phyloP scores from a whole-genome alignment of 73 alveolate species.

The Symbiodinium natans region DNA sequence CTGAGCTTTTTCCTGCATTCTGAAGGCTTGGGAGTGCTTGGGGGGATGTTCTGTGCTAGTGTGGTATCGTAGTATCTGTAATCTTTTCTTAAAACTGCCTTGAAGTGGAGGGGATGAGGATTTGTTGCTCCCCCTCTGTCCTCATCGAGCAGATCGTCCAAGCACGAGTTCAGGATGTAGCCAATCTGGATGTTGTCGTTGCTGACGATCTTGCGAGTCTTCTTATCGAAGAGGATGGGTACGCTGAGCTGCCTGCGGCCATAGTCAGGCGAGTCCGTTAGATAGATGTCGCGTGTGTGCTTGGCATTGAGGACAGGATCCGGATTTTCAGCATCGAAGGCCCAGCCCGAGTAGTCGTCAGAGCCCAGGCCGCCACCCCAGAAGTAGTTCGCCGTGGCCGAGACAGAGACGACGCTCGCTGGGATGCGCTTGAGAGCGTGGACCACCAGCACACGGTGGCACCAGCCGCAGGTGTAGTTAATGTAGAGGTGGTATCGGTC shows the following conservation, averaged over 20 bases:
- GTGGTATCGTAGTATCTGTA: too few relatives aligned
- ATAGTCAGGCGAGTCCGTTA: slow-evolving; percentile 5
- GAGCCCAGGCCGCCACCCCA: not conserved
- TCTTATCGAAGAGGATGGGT: slow-evolving; percentile 17
- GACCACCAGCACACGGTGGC: not conserved
- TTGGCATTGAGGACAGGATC: slow-evolving; percentile 2
- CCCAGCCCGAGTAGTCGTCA: not conserved
- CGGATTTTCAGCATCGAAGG: not conserved
- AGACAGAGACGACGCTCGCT: not conserved
- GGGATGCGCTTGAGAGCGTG: not conserved
- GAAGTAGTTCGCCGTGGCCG: not conserved
- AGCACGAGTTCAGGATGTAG: slow-evolving; percentile 10
- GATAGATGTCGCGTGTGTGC: not conserved
- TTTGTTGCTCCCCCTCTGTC: too few relatives aligned
- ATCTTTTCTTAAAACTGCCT: too few relatives aligned
- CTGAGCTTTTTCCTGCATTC: too few relatives aligned
- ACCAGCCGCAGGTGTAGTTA: slow-evolving; percentile 30
- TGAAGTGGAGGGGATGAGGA: too few relatives aligned
- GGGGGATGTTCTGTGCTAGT: too few relatives aligned
- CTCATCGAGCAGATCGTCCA: not conserved
- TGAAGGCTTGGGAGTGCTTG: too few relatives aligned
- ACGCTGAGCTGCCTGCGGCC: slow-evolving; percentile 8
- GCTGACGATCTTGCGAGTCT: not conserved
- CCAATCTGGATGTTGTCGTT: slow-evolving; percentile 5
- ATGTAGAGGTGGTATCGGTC: slow-evolving; percentile 24